phyloP scores from a whole-genome alignment of 2,329 filamentous ascomycete species.

The Stachybotrys echinatus region DNA sequence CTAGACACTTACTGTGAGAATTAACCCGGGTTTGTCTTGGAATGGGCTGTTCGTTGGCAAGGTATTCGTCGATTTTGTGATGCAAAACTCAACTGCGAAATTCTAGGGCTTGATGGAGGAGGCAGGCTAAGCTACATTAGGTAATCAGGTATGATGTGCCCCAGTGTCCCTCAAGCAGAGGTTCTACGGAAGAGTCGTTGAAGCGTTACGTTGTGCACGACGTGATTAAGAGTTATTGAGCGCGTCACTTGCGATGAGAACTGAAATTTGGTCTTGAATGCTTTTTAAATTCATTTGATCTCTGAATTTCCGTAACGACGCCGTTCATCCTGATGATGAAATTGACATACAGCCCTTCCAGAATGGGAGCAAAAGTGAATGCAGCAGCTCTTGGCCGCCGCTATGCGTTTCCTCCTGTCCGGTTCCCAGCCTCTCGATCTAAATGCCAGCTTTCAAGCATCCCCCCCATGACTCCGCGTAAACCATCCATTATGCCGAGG shows the following conservation, averaged over 20 bases:
- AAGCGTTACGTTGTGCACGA: too few relatives aligned
- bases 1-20: slow-evolving; percentile 28
- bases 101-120: slow-evolving; percentile 40
- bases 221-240: too few relatives aligned
- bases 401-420: slow-evolving; percentile 28
- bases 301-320: slow-evolving; percentile 61
- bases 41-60: slow-evolving; percentile 20
- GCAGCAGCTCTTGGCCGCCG: slow-evolving; percentile 47
- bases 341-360: slow-evolving; percentile 62
- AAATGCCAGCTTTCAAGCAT: slow-evolving; percentile 28
- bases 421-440: slow-evolving; percentile 30
- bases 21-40: slow-evolving; percentile 27
- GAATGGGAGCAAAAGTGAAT: slow-evolving; percentile 52
- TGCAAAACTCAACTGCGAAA: slow-evolving; percentile 32
- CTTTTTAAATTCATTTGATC: slow-evolving; percentile 36
- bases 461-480: slow-evolving; percentile 25
- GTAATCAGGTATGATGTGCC: slow-evolving; percentile 23
- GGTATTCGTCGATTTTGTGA: slow-evolving; percentile 29
- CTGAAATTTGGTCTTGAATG: slow-evolving; percentile 9
- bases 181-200: too few relatives aligned
- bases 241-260: too few relatives aligned
- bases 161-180: slow-evolving; percentile 3
- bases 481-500: slow-evolving; percentile 59
- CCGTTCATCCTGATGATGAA: slow-evolving; percentile 54
- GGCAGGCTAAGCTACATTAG: slow-evolving; percentile 32